These are phyloP conservation scores for Pulveroboletus frians DNA, from an alignment of 768 basidiomycete genomes.

Conservation along the genomic window DNA sequence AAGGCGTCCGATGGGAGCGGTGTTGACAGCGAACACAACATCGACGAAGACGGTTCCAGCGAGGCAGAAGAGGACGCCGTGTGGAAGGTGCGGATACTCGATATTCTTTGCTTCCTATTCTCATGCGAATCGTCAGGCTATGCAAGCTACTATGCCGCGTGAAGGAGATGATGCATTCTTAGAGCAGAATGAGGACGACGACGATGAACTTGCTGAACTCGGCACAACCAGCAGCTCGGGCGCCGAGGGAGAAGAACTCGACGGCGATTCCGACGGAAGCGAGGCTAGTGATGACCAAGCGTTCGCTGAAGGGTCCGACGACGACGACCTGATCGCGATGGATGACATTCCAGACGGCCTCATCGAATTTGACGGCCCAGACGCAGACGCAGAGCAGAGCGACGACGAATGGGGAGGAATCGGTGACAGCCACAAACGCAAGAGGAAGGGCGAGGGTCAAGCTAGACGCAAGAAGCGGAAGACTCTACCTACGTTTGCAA, in stretches of 20 bases:
- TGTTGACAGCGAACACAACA: slow-evolving; percentile 28
- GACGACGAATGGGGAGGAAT: slow-evolving; percentile 34
- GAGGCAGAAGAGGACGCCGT: slow-evolving; percentile 65
- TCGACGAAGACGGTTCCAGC: slow-evolving; percentile 39
- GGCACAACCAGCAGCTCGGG: slow-evolving; percentile 32
- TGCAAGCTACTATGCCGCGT: slow-evolving; percentile 82
- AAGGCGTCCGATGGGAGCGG: slow-evolving; percentile 16
- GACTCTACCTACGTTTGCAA: slow-evolving; percentile 75
- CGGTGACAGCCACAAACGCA: slow-evolving; percentile 51
- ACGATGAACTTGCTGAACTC: slow-evolving; percentile 22
- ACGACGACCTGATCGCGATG: slow-evolving; percentile 61
- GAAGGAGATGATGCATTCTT: slow-evolving; percentile 46
- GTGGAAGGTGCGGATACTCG: slow-evolving; percentile 68
- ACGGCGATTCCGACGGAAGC: slow-evolving; percentile 26
- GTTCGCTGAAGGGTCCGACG: slow-evolving; percentile 61
- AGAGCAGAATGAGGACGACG: slow-evolving; percentile 31
- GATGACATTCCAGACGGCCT: slow-evolving; percentile 52
- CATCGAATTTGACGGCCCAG: slow-evolving; percentile 56
- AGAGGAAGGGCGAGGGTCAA: slow-evolving; percentile 36
- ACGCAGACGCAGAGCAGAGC: slow-evolving; percentile 25
- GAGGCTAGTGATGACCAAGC: slow-evolving; percentile 45
- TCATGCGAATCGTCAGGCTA: slow-evolving; percentile 49
- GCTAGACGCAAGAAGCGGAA: slow-evolving; percentile 62
- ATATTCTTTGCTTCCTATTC: not conserved
- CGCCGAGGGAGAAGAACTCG: slow-evolving; percentile 28